These are phyloP conservation scores for Crithidia expoeki DNA, from an alignment of 208 protist genomes.

Conservation along the genomic window DNA sequence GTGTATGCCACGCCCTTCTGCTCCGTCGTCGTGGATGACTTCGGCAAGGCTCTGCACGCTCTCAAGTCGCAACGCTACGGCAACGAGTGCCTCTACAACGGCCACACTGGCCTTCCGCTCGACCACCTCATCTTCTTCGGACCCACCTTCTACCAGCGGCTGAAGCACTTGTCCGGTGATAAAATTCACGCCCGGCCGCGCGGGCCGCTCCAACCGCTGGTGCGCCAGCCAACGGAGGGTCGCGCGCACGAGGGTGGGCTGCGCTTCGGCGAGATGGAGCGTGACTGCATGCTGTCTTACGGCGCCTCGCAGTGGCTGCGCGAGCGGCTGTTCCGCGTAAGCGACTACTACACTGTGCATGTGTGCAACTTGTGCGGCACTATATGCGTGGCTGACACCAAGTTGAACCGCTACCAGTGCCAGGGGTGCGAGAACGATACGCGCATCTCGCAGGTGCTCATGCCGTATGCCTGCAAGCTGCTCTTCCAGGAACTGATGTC, in stretches of 20 bases:
- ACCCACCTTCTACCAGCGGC: constrained; percentile 99
- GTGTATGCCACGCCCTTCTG: constrained; percentile 96
- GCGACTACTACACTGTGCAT: constrained; percentile 96
- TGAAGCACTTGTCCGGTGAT: constrained; percentile 99
- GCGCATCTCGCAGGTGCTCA: constrained; percentile 89
- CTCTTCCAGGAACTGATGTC: constrained; percentile 99
- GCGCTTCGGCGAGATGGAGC: constrained; percentile 99
- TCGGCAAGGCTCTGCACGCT: constrained; percentile 83
- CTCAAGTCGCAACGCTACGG: constrained; percentile 97
- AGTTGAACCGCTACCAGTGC: constrained; percentile 74
- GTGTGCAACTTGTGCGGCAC: constrained; percentile 95
- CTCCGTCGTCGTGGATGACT: constrained; percentile 95
- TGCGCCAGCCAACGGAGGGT: constrained; percentile 99
- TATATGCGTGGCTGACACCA: constrained; percentile 69
- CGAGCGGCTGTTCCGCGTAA: constrained; percentile 97
- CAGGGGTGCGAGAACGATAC: constrained; percentile 97
- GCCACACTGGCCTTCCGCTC: constrained; percentile 98
- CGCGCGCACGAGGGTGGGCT: constrained; percentile 97
- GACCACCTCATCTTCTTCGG: constrained; percentile 99
- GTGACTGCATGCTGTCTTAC: constrained; percentile 99
- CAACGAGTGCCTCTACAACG: constrained; percentile 96
- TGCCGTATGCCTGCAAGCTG: constrained; percentile 99
- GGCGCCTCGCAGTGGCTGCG: constrained; percentile 95
- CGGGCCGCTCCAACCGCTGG: constrained; percentile 95
- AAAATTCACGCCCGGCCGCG: constrained; percentile 99